These are phyloP conservation scores for Amylostereum chailletii DNA, from an alignment of 1,284 basidiomycete species.

Conservation along the genomic window DNA sequence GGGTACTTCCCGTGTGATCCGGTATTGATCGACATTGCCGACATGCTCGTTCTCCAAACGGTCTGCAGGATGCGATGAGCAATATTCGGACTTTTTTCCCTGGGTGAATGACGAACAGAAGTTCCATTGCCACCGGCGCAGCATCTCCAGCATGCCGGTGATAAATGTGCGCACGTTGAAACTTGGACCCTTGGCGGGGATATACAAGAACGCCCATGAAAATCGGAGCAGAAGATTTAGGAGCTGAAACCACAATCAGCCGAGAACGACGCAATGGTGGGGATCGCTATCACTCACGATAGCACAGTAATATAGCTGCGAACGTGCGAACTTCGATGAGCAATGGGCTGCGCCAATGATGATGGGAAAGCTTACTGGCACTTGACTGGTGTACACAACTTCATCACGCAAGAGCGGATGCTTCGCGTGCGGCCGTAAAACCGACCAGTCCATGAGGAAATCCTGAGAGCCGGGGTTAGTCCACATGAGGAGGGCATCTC, in stretches of 20 bases:
- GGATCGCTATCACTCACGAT: conserved; percentile 36
- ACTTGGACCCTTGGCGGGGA: conserved; percentile 45
- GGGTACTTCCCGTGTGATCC: conserved; percentile 72
- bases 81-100: conserved; percentile 2
- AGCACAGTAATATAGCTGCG: conserved; percentile 65
- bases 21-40: conserved; percentile 79
- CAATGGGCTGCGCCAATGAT: not conserved
- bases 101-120: conserved; percentile 55
- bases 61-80: conserved; percentile 21
- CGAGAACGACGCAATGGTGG: not conserved
- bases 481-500: not conserved
- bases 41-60: conserved; percentile 84
- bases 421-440: conserved; percentile 51
- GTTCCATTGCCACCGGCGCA: conserved; percentile 87
- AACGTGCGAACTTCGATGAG: not conserved
- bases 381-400: conserved; percentile 56
- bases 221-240: conserved; percentile 74
- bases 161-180: conserved; percentile 60
- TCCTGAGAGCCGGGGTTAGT: conserved; percentile 37
- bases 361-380: conserved; percentile 37
- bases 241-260: conserved; percentile 29
- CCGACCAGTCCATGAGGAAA: conserved; percentile 75
- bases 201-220: conserved; percentile 68
- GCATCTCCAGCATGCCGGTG: conserved; percentile 66
- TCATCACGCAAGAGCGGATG: conserved; percentile 70